These are phyloP conservation scores for Gaertneriomyces semiglobifer DNA, from an alignment of 192 early-diverging fungal genomes.

Conservation along the genomic window DNA sequence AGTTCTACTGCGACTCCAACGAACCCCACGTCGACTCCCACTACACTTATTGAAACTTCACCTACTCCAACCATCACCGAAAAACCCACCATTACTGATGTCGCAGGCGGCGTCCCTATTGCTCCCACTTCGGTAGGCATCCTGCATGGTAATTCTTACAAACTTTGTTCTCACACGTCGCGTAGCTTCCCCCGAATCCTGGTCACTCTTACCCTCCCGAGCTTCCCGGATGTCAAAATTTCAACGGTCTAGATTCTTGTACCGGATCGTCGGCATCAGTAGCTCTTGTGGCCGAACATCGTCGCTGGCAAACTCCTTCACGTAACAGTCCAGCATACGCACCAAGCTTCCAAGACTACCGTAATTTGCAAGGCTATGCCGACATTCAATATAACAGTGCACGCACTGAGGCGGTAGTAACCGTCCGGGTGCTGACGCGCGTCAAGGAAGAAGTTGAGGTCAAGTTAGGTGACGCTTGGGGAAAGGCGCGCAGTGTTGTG, in stretches of 20 bases:
- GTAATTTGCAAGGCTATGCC: background rate
- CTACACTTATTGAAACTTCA: too few relatives aligned
- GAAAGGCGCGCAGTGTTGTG: background rate
- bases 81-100: too few relatives aligned
- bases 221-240: too few relatives aligned
- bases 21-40: too few relatives aligned
- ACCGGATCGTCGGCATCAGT: too few relatives aligned
- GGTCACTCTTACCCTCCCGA: too few relatives aligned
- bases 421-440: background rate
- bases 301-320: background rate
- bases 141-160: background rate
- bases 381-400: background rate
- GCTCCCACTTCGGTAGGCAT: background rate
- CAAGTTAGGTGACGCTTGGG: background rate
- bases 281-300: background rate
- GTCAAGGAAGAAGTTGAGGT: background rate
- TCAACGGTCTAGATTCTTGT: too few relatives aligned
- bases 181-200: background rate
- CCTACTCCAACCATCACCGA: too few relatives aligned
- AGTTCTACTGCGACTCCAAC: too few relatives aligned
- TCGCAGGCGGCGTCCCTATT: background rate
- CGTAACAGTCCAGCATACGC: background rate
- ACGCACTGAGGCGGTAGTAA: background rate
- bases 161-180: background rate
- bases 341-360: background rate